A percentile compares a stretch with the other conserved stretches of the same genome.
These are phyloP conservation scores for Termitomyces sp. DNA, from an alignment of 768 basidiomycete genomes.

Conservation along the genomic window DNA sequence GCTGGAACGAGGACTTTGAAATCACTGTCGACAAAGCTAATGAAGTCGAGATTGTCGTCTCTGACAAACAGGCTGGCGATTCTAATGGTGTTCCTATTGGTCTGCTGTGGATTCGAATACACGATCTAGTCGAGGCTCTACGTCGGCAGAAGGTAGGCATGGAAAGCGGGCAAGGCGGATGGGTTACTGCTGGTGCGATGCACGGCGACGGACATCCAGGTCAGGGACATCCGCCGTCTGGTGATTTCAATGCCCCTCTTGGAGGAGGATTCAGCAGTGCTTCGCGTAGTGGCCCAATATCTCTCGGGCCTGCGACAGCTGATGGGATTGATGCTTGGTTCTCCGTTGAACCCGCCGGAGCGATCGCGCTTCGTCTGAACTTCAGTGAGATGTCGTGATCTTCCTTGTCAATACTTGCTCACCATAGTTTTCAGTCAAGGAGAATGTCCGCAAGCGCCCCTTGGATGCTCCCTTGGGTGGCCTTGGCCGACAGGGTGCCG, in stretches of 20 bases:
- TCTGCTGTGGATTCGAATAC: slow-evolving; percentile 90
- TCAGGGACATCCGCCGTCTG: slow-evolving; percentile 24
- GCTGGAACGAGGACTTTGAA: slow-evolving; percentile 98
- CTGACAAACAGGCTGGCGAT: slow-evolving; percentile 85
- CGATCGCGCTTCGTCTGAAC: slow-evolving; percentile 80
- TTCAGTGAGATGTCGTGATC: slow-evolving; percentile 61
- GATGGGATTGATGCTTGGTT: slow-evolving; percentile 98
- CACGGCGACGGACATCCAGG: slow-evolving; percentile 47
- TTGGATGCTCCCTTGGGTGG: slow-evolving; percentile 80
- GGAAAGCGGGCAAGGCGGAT: slow-evolving; percentile 83
- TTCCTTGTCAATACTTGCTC: slow-evolving; percentile 9
- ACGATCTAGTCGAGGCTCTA: slow-evolving; percentile 89
- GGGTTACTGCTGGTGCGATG: slow-evolving; percentile 95
- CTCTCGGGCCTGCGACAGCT: slow-evolving; percentile 28
- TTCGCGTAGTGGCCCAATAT: slow-evolving; percentile 29
- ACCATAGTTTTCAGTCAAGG: slow-evolving; percentile 66
- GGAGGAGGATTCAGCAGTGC: slow-evolving; percentile 44
- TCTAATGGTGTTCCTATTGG: slow-evolving; percentile 85
- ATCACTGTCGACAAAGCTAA: slow-evolving; percentile 97
- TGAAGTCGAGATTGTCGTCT: slow-evolving; percentile 94
- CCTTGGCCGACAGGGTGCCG: slow-evolving; percentile 94
- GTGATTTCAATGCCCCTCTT: slow-evolving; percentile 43
- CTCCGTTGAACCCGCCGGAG: slow-evolving; percentile 95
- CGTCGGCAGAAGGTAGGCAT: slow-evolving; percentile 86
- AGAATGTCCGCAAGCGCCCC: slow-evolving; percentile 95